Percentiles rank a stretch among this genome's conserved stretches.
Conservation (phyloP, 1,284 basidiomycete species). For the Ustilago lituana region DNA sequence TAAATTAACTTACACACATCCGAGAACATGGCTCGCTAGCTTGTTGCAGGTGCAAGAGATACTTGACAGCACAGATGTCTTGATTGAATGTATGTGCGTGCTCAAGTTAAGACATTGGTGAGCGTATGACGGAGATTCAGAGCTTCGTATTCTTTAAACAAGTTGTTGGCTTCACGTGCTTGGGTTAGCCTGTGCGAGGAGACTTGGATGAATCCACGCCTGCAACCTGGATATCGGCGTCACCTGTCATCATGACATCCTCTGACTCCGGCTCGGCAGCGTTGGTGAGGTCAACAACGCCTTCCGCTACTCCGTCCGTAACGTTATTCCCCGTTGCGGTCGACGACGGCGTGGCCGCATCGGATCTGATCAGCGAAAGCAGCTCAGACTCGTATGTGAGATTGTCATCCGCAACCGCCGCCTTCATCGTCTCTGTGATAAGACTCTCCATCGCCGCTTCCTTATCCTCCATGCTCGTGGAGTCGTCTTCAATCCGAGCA, state of each 20-base stretch:
- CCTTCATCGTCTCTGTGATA: slow-evolving; percentile 20
- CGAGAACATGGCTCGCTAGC: too few relatives aligned
- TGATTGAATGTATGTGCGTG: too few relatives aligned
- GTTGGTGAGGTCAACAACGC: background rate
- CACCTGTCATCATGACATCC: slow-evolving; percentile 1
- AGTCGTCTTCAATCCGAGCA: slow-evolving; percentile 8
- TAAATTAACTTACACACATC: too few relatives aligned
- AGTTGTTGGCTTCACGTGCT: too few relatives aligned
- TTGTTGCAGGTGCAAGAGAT: too few relatives aligned
- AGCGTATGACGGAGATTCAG: too few relatives aligned
- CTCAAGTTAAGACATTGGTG: too few relatives aligned
- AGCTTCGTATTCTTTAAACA: too few relatives aligned
- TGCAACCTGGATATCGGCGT: background rate
- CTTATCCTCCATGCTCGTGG: background rate
- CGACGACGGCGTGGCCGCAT: slow-evolving; percentile 29
- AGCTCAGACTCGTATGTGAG: slow-evolving; percentile 46
- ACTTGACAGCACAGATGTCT: too few relatives aligned
- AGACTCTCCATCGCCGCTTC: slow-evolving; percentile 3
- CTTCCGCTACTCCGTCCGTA: background rate
- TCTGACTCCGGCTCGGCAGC: background rate
- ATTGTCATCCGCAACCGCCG: slow-evolving; percentile 42
- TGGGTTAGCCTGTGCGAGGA: slow-evolving; percentile 3
- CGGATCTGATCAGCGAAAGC: slow-evolving; percentile 41
- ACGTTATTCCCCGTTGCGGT: background rate
- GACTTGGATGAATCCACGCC: background rate